A percentile compares a stretch with the other conserved stretches of the same genome.
Evolutionary conservation across 805 yeast species (phyloP).

Genomic region (Cyberlindnera euphorbiiphila): DNA sequence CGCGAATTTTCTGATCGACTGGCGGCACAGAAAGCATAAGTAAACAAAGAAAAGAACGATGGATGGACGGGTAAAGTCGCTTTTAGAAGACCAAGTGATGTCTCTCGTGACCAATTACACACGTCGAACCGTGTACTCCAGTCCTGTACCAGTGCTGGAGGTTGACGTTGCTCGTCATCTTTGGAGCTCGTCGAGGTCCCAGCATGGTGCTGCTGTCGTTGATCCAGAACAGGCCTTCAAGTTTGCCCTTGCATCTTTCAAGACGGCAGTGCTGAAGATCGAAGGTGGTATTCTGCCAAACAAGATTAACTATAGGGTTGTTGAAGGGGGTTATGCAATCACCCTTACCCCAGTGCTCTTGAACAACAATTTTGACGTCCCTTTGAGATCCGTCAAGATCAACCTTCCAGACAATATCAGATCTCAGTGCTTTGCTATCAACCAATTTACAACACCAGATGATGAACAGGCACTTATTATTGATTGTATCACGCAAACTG

Average conservation of each 20-base stretch:
- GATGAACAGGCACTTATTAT: conserved; percentile 34
- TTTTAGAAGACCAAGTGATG: conserved; percentile 7
- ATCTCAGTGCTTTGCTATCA: conserved; percentile 35
- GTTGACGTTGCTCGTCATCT: conserved; percentile 25
- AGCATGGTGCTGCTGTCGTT: not conserved
- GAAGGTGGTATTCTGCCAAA: conserved; percentile 34
- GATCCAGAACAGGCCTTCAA: conserved; percentile 25
- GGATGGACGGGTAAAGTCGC: no score
- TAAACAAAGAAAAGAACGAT: conserved; percentile 15
- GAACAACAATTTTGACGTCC: conserved; percentile 23
- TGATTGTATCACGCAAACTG: conserved; percentile 51
- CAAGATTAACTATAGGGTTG: conserved; percentile 25
- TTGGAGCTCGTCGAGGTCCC: conserved; percentile 18
- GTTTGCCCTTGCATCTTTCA: conserved; percentile 14
- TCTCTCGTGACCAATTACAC: conserved; percentile 13
- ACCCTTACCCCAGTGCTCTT: conserved; percentile 22
- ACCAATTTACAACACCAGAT: conserved; percentile 30
- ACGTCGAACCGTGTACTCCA: conserved; percentile 7
- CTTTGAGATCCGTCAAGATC: conserved; percentile 27
- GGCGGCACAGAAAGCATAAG: no score
- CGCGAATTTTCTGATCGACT: no score
- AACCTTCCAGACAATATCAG: conserved; percentile 36
- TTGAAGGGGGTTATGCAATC: conserved; percentile 19
- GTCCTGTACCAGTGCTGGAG: conserved; percentile 9
- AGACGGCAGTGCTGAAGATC: conserved; percentile 28